A percentile compares a stretch with the other conserved stretches of the same genome.
These are phyloP conservation scores for Sonneratia caseolaris DNA, from an alignment of 345 rosid species.

Conservation along the genomic window DNA sequence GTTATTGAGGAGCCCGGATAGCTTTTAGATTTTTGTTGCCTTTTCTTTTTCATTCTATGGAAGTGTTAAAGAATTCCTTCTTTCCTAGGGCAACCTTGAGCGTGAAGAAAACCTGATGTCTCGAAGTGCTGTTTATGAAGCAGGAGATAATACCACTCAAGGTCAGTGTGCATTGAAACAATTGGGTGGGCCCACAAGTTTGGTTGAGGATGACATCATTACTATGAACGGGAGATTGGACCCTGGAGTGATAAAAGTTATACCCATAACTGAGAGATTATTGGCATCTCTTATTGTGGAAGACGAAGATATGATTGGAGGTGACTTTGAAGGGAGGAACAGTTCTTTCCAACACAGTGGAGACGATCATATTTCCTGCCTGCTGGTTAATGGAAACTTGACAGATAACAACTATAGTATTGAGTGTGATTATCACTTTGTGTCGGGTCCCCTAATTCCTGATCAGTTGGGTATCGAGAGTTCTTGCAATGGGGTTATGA, in stretches of 20 bases:
- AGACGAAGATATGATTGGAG: constrained; percentile 35
- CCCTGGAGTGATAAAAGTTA: constrained; percentile 17
- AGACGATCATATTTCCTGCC: constrained; percentile 16
- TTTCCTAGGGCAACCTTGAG: constrained; percentile 18
- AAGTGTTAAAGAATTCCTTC: background rate
- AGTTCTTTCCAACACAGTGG: constrained; percentile 14
- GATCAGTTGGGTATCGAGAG: constrained; percentile 15
- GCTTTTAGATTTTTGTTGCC: background rate
- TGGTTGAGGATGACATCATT: constrained; percentile 5
- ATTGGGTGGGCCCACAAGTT: background rate
- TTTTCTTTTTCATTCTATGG: background rate
- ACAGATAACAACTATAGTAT: constrained; percentile 17
- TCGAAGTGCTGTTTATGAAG: constrained; percentile 14
- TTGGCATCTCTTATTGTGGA: constrained; percentile 45
- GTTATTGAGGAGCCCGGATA: background rate
- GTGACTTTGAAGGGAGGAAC: constrained; percentile 21
- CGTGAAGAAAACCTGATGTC: constrained; percentile 18
- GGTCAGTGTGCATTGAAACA: constrained; percentile 13
- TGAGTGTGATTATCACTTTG: constrained; percentile 17
- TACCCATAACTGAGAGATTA: constrained; percentile 49
- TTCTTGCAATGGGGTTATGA: constrained; percentile 21
- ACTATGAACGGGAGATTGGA: constrained; percentile 14
- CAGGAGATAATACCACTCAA: constrained; percentile 15
- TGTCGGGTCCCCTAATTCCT: constrained; percentile 17
- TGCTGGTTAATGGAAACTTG: constrained; percentile 13